phyloP scores from a whole-genome alignment of 805 yeast genomes.

The Cyberlindnera suaveolens region DNA sequence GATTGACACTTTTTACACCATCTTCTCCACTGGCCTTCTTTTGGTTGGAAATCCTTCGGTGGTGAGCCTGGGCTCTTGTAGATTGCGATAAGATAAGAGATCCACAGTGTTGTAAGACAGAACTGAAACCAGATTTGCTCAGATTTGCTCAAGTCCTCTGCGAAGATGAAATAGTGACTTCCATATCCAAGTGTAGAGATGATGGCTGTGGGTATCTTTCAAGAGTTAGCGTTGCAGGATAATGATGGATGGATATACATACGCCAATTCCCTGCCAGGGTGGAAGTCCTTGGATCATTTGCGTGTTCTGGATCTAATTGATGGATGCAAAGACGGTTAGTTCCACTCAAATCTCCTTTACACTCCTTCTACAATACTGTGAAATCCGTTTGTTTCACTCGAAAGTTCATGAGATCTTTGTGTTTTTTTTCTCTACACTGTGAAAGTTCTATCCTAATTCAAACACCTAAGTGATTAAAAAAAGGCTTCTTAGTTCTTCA shows the following conservation, averaged over 20 bases:
- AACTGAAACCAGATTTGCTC: slow-evolving; percentile 43
- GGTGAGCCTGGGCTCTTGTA: slow-evolving; percentile 63
- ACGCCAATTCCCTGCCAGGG: slow-evolving; percentile 19
- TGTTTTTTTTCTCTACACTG: too few species aligned
- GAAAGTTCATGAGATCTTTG: too few species aligned
- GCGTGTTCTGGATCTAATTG: not conserved
- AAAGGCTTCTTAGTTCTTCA: too few species aligned
- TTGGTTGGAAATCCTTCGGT: slow-evolving; percentile 40
- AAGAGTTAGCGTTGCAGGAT: not conserved
- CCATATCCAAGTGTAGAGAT: slow-evolving; percentile 58
- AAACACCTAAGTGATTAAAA: too few species aligned
- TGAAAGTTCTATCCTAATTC: too few species aligned
- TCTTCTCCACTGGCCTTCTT: slow-evolving; percentile 47
- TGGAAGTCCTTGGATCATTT: slow-evolving; percentile 7
- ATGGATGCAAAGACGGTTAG: too few species aligned
- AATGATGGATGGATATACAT: slow-evolving; percentile 1
- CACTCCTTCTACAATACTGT: too few species aligned
- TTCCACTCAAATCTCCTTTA: too few species aligned
- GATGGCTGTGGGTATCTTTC: slow-evolving; percentile 55
- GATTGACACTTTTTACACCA: slow-evolving; percentile 69
- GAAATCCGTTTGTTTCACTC: too few species aligned
- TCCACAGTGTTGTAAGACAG: slow-evolving; percentile 55
- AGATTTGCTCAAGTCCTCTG: slow-evolving; percentile 31
- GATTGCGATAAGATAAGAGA: slow-evolving; percentile 70
- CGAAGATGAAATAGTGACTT: slow-evolving; percentile 51